A percentile compares a stretch with the other conserved stretches of the same genome.
Conservation (phyloP, 192 early-diverging fungal genomes). For the Backusella mclennaniae region DNA sequence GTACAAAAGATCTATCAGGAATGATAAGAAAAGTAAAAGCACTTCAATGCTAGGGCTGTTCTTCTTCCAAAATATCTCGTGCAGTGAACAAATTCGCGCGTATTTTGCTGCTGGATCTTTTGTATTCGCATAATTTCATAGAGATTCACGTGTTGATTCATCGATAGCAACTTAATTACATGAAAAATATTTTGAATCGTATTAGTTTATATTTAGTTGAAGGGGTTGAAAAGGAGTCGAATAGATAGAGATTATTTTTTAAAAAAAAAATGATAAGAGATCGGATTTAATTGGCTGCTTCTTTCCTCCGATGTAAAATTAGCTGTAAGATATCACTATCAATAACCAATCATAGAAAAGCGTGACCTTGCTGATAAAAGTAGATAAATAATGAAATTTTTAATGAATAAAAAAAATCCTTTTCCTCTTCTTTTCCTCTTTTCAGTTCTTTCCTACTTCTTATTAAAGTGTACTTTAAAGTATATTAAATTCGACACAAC, state of each 20-base stretch:
- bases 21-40: slow-evolving; percentile 4
- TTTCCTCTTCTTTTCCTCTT: slow-evolving; percentile 9
- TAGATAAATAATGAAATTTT: slow-evolving; percentile 1
- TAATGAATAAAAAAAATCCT: background rate
- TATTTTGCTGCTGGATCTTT: background rate
- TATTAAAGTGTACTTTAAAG: slow-evolving; percentile 4
- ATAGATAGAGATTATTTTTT: slow-evolving; percentile 2
- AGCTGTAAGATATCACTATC: slow-evolving; percentile 4
- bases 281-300: background rate
- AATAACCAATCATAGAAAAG: slow-evolving; percentile 13
- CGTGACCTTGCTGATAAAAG: slow-evolving; percentile 10
- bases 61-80: background rate
- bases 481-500: background rate
- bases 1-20: background rate
- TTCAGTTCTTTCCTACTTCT: slow-evolving; percentile 1
- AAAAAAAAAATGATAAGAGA: background rate
- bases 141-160: background rate
- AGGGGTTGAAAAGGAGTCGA: background rate
- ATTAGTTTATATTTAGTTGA: background rate
- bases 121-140: background rate
- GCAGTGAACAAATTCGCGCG: background rate
- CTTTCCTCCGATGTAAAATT: slow-evolving; percentile 5
- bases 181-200: background rate
- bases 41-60: background rate
- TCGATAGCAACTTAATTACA: background rate